Evolutionary conservation across 2,329 filamentous ascomycete species (phyloP).

Genomic region (Rutstroemia sp.): DNA sequence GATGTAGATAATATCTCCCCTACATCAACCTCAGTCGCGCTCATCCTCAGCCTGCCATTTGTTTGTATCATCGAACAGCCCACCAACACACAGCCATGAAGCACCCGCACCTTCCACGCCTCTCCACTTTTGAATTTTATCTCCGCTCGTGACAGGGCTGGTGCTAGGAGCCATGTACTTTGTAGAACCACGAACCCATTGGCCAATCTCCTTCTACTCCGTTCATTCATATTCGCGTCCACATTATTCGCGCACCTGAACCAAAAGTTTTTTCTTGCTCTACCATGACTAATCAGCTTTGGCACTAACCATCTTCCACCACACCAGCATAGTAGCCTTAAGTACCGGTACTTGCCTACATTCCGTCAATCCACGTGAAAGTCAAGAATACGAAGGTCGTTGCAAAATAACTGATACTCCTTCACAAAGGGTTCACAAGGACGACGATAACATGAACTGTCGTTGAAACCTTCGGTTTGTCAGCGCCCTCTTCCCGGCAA

Average conservation of each 20-base stretch:
- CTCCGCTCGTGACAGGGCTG: background rate
- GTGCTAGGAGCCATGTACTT: background rate
- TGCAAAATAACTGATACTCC: background rate
- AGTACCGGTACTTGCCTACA: background rate
- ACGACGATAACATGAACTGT: background rate
- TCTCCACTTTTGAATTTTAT: constrained; percentile 11
- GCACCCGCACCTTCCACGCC: constrained; percentile 13
- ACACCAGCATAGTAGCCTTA: background rate
- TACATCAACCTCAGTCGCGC: too few relatives aligned
- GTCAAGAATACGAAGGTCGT: background rate
- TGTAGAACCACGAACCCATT: background rate
- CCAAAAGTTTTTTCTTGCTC: background rate
- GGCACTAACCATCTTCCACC: background rate
- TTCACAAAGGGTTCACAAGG: background rate
- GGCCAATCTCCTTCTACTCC: background rate
- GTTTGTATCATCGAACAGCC: too few relatives aligned
- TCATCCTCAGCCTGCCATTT: too few relatives aligned
- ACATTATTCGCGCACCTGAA: too few relatives aligned
- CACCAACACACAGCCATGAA: too few relatives aligned
- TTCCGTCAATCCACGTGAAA: background rate
- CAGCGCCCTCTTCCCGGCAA: background rate
- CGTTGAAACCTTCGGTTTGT: background rate
- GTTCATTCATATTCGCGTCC: background rate
- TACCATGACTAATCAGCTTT: background rate
- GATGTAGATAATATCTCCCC: too few relatives aligned